Evolutionary conservation across 495 filamentous ascomycete genomes (phyloP), one percentile per base, ranked within the genome.

Genomic region (Evansstolkia leycettana): DNA sequence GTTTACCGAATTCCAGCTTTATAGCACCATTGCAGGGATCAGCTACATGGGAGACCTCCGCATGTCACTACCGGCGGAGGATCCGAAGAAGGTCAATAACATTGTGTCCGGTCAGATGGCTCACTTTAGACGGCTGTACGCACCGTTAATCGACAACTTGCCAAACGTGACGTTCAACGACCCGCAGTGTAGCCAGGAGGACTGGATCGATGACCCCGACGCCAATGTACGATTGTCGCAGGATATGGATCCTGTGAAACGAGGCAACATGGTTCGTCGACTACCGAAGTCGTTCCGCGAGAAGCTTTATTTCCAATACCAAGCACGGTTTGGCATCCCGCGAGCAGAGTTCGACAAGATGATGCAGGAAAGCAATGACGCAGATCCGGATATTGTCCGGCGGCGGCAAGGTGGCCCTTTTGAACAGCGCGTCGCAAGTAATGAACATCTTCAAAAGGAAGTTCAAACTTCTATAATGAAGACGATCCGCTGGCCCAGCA

Each of bases 191-290:
- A 71, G 60, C 33, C 59, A 69, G 19, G 50, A 58, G 2, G 67
- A 78, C 40, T 88, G 82, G 81, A 65, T 78, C 15, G 60, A 73
- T 41, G 77, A 83, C 48, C 67, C 73, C 0, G 62, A 72, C 5
- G 57, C 63, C 28, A 73, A 80, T 40, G 54, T 75, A 17, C 66
- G 60, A 14, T 62, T 98, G 28, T 65, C 54, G 17, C 90, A 98
- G 52, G 88, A 96, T 51, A 88, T 94, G 83, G 82, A 94, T 45
- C 85, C 85, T 0, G 55, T 83, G 29, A 84, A 78, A 48, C 75
- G 90, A 28, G 87, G 82, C 14, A 96, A 98, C 52, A 96, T 96
- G 82, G 88, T 98, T 7, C 76, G 92, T 8, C 79, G 90, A 16
- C 64, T 98, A 9, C 92, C 90, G 0, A 86, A 82, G 38, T 64